Percentiles rank a stretch among this genome's conserved stretches.
These are phyloP conservation scores for Trichomonas vaginalis DNA, from an alignment of 208 protist genomes.

Conservation along the genomic window DNA sequence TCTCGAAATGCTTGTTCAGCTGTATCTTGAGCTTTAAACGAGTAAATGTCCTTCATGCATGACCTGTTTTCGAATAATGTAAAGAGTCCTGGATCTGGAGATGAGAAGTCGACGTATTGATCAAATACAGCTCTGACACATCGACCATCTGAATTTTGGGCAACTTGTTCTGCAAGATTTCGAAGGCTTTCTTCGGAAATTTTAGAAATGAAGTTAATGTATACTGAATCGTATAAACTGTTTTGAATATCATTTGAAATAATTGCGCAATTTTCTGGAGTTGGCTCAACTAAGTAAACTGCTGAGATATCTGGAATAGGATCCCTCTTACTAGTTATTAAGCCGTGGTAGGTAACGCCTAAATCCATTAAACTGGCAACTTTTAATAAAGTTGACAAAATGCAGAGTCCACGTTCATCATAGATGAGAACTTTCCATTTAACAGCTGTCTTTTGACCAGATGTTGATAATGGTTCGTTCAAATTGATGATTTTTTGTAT, in stretches of 20 bases:
- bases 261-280: background rate
- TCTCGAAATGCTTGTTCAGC: background rate
- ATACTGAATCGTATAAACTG: background rate
- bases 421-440: slow-evolving; percentile 4
- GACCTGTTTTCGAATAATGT: background rate
- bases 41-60: background rate
- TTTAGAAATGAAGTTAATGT: background rate
- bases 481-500: background rate
- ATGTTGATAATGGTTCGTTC: background rate
- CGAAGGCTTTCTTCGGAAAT: background rate
- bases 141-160: background rate
- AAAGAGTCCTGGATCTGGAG: background rate
- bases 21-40: background rate
- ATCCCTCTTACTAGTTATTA: background rate
- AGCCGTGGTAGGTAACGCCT: background rate
- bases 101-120: slow-evolving; percentile 9
- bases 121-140: background rate
- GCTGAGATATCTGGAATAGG: background rate
- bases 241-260: background rate
- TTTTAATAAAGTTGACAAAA: background rate
- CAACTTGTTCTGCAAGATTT: background rate
- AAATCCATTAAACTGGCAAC: background rate
- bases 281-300: background rate
- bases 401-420: background rate
- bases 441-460: background rate